These are phyloP conservation scores for Ascocoryne sarcoides DNA, from an alignment of 2,329 filamentous ascomycete genomes.

Conservation along the genomic window DNA sequence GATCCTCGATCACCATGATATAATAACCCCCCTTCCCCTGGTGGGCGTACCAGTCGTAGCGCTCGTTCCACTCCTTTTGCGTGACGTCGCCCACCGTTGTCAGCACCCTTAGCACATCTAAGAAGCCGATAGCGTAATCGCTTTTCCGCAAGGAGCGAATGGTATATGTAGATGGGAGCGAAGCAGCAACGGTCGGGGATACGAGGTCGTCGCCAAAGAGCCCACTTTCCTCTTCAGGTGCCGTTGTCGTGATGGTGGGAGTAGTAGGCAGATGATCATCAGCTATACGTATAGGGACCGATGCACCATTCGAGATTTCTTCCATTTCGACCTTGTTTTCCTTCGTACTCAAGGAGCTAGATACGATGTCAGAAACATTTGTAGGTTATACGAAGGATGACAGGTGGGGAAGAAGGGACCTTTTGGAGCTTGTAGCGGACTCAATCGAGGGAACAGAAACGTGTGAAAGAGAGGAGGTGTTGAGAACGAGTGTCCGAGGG, in stretches of 20 bases:
- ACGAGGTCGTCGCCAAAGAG: conserved; percentile 75
- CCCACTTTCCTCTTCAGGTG: conserved; percentile 33
- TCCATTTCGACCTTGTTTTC: too few relatives aligned
- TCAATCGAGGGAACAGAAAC: too few relatives aligned
- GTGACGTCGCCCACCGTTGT: conserved; percentile 87
- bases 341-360: too few relatives aligned
- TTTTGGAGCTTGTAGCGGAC: too few relatives aligned
- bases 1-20: conserved; percentile 71
- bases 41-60: conserved; percentile 72
- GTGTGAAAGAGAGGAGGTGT: too few relatives aligned
- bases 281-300: too few relatives aligned
- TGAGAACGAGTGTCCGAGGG: too few relatives aligned
- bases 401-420: too few relatives aligned
- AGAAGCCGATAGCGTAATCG: conserved; percentile 76
- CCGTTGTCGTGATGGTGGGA: not conserved
- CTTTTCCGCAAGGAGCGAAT: conserved; percentile 69
- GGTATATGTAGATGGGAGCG: conserved; percentile 72
- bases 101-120: conserved; percentile 83
- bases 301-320: too few relatives aligned
- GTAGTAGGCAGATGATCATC: not conserved
- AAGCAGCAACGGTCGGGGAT: conserved; percentile 61
- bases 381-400: too few relatives aligned
- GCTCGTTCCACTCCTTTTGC: conserved; percentile 63
- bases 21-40: conserved; percentile 66
- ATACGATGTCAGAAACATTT: conserved; percentile 2